Conservation (phyloP, 192 early-diverging fungal genomes). For the Backusella westeae region DNA sequence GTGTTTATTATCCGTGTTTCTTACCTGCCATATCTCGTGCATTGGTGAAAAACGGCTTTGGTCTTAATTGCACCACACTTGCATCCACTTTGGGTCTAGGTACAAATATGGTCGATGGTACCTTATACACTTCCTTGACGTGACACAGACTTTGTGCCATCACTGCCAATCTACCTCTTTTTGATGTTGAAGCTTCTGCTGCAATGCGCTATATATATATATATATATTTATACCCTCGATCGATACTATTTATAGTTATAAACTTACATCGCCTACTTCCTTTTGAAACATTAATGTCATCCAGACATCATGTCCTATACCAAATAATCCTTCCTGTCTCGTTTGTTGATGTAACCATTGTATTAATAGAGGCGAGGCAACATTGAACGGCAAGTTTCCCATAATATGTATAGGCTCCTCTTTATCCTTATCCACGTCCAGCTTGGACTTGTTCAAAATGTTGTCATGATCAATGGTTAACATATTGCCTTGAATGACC, state of each 20-base stretch:
- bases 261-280: slow-evolving; percentile 64
- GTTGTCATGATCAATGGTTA: slow-evolving; percentile 50
- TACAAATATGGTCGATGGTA: slow-evolving; percentile 68
- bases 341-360: slow-evolving; percentile 67
- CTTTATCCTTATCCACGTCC: background rate
- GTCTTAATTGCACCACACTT: slow-evolving; percentile 65
- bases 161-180: slow-evolving; percentile 67
- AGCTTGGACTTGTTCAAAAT: slow-evolving; percentile 44
- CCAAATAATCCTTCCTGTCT: slow-evolving; percentile 60
- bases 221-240: background rate
- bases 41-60: slow-evolving; percentile 26
- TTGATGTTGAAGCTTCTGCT: slow-evolving; percentile 46
- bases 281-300: slow-evolving; percentile 86
- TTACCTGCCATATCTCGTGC: slow-evolving; percentile 28
- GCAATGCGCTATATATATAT: slow-evolving; percentile 47
- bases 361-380: slow-evolving; percentile 66
- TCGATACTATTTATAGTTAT: background rate
- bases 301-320: slow-evolving; percentile 40
- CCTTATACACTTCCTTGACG: slow-evolving; percentile 56
- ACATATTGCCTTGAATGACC: slow-evolving; percentile 65
- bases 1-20: background rate
- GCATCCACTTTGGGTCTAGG: slow-evolving; percentile 77
- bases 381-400: slow-evolving; percentile 82
- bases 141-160: slow-evolving; percentile 71
- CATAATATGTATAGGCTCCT: slow-evolving; percentile 54